These are phyloP conservation scores for Xerocomus brunneocitrinus DNA, from an alignment of 768 basidiomycete genomes.

Conservation along the genomic window DNA sequence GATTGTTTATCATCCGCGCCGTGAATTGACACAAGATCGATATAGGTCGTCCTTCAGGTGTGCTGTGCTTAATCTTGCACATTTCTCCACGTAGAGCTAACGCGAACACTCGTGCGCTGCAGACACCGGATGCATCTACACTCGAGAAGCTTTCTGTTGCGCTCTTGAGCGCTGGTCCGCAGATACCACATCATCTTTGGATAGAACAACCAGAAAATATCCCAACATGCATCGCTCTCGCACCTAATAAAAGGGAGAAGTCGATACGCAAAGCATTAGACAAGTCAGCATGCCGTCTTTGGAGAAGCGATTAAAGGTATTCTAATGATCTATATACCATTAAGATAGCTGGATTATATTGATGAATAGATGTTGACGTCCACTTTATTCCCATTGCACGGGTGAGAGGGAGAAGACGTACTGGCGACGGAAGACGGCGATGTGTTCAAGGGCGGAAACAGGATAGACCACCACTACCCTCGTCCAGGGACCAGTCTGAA, in stretches of 20 bases:
- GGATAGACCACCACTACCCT: no score
- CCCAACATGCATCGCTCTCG: conserved; percentile 41
- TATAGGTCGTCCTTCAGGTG: conserved; percentile 42
- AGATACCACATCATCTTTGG: conserved; percentile 40
- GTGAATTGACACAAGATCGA: not conserved
- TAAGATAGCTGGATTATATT: not conserved
- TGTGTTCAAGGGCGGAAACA: no score
- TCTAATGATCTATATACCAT: not conserved
- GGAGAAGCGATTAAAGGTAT: conserved; percentile 22
- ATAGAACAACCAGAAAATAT: conserved; percentile 41
- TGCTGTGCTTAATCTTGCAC: not conserved
- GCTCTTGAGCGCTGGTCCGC: conserved; percentile 20
- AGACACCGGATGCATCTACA: conserved; percentile 33
- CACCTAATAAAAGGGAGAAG: conserved; percentile 37
- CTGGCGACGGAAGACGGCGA: no score
- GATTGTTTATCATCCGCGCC: not conserved
- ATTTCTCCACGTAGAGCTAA: not conserved
- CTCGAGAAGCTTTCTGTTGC: conserved; percentile 30
- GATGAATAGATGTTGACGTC: not conserved
- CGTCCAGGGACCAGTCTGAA: no score
- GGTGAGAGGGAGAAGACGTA: no score
- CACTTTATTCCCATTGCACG: conserved; percentile 6
- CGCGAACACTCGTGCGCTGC: not conserved
- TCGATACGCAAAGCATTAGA: conserved; percentile 39
- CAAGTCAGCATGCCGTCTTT: conserved; percentile 37